These are phyloP conservation scores for Firmiana major DNA, from an alignment of 345 rosid genomes.

Conservation along the genomic window DNA sequence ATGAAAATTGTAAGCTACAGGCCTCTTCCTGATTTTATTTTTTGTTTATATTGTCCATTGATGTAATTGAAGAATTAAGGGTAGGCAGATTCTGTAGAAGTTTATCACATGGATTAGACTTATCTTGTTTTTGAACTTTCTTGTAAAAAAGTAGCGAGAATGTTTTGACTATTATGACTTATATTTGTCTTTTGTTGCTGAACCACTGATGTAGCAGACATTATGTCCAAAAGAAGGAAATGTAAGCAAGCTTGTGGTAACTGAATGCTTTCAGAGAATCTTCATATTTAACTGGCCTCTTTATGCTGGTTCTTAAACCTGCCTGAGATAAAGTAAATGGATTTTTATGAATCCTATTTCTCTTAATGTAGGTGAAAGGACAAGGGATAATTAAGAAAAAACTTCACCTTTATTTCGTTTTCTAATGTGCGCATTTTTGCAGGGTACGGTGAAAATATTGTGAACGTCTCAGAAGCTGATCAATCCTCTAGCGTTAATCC, in stretches of 20 bases:
- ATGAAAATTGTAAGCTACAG: conserved; percentile 46
- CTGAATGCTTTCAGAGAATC: background rate
- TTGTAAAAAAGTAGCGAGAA: background rate
- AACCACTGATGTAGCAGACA: background rate
- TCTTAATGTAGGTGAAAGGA: background rate
- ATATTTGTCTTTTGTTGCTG: background rate
- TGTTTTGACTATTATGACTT: background rate
- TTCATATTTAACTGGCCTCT: conserved; percentile 6
- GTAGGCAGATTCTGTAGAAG: background rate
- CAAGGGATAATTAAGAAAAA: background rate
- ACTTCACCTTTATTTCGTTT: background rate
- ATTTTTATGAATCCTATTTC: background rate
- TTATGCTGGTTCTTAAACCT: background rate
- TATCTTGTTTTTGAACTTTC: conserved; percentile 8
- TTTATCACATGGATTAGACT: background rate
- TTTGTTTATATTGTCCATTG: background rate
- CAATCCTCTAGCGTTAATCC: conserved; percentile 36
- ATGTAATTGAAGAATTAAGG: background rate
- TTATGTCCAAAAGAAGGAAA: conserved; percentile 7
- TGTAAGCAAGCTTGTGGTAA: background rate
- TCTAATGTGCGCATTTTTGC: conserved; percentile 23
- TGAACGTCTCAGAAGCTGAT: conserved; percentile 32
- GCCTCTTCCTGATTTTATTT: background rate
- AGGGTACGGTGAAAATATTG: conserved; percentile 44
- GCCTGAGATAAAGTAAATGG: conserved; percentile 2